Conservation (phyloP, 2,329 filamentous ascomycete species). For the Aspergillus tamarii region DNA sequence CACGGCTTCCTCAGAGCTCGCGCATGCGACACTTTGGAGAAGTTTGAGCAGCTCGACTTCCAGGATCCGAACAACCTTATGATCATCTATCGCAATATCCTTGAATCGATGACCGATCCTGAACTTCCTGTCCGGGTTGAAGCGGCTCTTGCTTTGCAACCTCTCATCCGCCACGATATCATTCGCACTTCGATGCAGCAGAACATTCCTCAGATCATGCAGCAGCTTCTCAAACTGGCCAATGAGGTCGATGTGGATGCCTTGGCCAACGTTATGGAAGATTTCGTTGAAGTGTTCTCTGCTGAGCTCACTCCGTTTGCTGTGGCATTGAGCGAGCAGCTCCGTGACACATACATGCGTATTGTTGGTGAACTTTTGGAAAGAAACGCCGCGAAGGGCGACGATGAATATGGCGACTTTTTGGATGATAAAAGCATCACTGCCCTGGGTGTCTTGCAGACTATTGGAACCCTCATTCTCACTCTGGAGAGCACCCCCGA, state of each 20-base stretch:
- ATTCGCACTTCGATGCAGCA: conserved; percentile 96
- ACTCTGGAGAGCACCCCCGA: conserved; percentile 97
- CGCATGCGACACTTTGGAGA: conserved; percentile 96
- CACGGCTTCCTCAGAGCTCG: conserved; percentile 92
- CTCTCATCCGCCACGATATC: conserved; percentile 90
- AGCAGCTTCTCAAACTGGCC: conserved; percentile 92
- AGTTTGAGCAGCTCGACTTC: conserved; percentile 97
- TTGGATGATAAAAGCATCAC: conserved; percentile 98
- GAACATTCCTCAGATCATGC: conserved; percentile 99
- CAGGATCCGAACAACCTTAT: conserved; percentile 95
- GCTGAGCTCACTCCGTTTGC: conserved; percentile 95
- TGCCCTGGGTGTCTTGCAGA: conserved; percentile 92
- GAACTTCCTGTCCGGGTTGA: conserved; percentile 92
- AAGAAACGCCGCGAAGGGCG: conserved; percentile 74
- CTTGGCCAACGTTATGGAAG: conserved; percentile 97
- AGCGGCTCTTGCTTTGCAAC: conserved; percentile 89
- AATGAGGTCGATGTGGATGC: conserved; percentile 98
- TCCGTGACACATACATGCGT: conserved; percentile 92
- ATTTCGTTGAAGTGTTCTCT: conserved; percentile 99
- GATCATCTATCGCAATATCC: conserved; percentile 92
- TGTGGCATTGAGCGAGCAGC: conserved; percentile 91
- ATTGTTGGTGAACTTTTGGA: conserved; percentile 91
- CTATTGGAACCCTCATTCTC: conserved; percentile 94
- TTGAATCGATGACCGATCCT: conserved; percentile 95
- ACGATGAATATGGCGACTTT: conserved; percentile 87